Conservation (phyloP, 768 basidiomycete species). For the Lactarius vividus region DNA sequence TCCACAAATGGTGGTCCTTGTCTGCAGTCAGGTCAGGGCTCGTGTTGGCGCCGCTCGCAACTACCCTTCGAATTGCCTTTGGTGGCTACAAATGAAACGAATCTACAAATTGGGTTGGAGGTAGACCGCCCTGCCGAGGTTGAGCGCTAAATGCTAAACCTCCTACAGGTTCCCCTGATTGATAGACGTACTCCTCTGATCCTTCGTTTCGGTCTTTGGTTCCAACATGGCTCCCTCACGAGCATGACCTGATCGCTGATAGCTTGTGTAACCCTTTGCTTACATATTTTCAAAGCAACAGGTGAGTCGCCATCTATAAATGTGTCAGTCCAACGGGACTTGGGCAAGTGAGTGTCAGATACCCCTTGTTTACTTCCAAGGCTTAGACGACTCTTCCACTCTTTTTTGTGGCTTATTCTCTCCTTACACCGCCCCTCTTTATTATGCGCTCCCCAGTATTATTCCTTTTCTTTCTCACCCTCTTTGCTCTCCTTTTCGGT, state of each 20-base stretch:
- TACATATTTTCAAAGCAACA: neutral
- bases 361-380: neutral
- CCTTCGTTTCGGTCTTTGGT: neutral
- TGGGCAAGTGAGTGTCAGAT: neutral
- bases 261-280: slow-evolving; percentile 1
- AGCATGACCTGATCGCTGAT: neutral
- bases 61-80: slow-evolving; percentile 4
- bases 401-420: neutral
- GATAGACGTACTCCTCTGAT: neutral
- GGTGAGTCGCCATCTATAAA: neutral
- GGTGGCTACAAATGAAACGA: neutral
- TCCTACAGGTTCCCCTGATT: neutral
- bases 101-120: neutral
- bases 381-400: neutral
- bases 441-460: neutral
- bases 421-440: neutral
- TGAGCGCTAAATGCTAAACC: neutral
- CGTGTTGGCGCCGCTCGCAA: neutral
- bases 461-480: neutral
- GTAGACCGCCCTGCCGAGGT: neutral
- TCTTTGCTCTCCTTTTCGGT: slow-evolving; percentile 4
- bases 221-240: neutral
- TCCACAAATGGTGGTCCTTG: slow-evolving; percentile 1
- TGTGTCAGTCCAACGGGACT: neutral
- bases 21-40: neutral